Evolutionary conservation across 805 yeast species (phyloP), one percentile per base, ranked within the genome.

Genomic region (Candida khao-thaluensis): DNA sequence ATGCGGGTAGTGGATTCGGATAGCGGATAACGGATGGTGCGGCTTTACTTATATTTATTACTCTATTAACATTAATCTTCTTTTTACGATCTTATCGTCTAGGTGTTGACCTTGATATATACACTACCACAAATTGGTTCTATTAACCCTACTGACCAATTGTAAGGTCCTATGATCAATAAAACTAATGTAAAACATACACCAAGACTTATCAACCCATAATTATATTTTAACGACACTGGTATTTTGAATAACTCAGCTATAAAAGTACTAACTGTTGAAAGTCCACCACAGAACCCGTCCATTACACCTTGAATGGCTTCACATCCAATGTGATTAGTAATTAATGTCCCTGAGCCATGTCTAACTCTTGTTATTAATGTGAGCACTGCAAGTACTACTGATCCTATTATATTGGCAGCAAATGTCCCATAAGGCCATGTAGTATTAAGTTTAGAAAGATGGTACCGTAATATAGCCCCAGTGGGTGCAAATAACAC

Each of bases 241-340:
- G 54, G 41, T 28, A 60, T 33, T 1, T 54, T 56, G 45, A 50
- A 68, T 26, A 86, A 57, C 56, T 89, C 97, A 29, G 74, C 79
- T 7, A 85, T 72, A 49, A 88, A 84, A 0, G 96, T 84, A 40
- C 91, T 81, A 27, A 86, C 76, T 0, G 96, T 85, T 27, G 87
- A 78, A 36, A 83, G 58, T 2, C 77, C 72, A 1, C 90, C 95
- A 53, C 87, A 80, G 42, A 76, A 79, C 0, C 95, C 95, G 48
- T 77, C 76, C 14, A 62, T 67, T 2, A 84, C 53, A 0, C 83
- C 89, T 6, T 49, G 44, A 1, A 82, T 50, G 3, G 79, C 74
- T 27, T 76, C 79, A 44, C 85, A 78, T 1, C 67, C 53, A 4
- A 73, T 43, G 0, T 47, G 18, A 3, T 54, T 50, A 7, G 57